phyloP scores from a whole-genome alignment of 768 basidiomycete genomes.

The Kwoniella dendrophila region DNA sequence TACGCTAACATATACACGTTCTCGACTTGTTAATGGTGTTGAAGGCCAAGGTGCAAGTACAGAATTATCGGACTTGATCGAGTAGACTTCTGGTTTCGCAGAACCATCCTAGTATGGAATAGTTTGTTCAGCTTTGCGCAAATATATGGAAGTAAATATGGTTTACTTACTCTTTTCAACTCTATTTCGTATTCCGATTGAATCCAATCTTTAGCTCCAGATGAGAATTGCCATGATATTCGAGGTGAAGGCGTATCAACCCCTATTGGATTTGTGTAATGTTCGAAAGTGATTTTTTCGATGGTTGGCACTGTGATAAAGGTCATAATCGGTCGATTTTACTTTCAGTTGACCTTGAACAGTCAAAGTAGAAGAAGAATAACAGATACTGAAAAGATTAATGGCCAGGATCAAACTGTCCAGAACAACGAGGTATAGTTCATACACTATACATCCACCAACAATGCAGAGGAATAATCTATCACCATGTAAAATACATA shows the following conservation, averaged over 20 bases:
- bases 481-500: too few relatives aligned
- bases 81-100: slow-evolving; percentile 8
- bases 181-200: slow-evolving; percentile 28
- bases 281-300: slow-evolving; percentile 14
- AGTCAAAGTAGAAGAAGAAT: too few relatives aligned
- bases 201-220: slow-evolving; percentile 21
- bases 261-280: slow-evolving; percentile 14
- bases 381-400: too few relatives aligned
- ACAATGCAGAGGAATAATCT: too few relatives aligned
- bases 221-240: slow-evolving; percentile 32
- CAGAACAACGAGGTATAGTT: too few relatives aligned
- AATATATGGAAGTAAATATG: too few relatives aligned
- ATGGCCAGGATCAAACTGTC: too few relatives aligned
- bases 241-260: slow-evolving; percentile 22
- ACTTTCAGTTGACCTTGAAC: neutral
- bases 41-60: slow-evolving; percentile 35
- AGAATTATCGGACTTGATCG: slow-evolving; percentile 15
- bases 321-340: neutral
- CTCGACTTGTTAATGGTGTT: slow-evolving; percentile 20
- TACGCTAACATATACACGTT: slow-evolving; percentile 19
- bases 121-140: too few relatives aligned
- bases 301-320: slow-evolving; percentile 1
- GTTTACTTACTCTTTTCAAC: slow-evolving; percentile 2
- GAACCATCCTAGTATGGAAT: neutral
- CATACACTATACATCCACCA: too few relatives aligned